phyloP scores from a whole-genome alignment of 805 yeast species.

The Novakomyces olei region DNA sequence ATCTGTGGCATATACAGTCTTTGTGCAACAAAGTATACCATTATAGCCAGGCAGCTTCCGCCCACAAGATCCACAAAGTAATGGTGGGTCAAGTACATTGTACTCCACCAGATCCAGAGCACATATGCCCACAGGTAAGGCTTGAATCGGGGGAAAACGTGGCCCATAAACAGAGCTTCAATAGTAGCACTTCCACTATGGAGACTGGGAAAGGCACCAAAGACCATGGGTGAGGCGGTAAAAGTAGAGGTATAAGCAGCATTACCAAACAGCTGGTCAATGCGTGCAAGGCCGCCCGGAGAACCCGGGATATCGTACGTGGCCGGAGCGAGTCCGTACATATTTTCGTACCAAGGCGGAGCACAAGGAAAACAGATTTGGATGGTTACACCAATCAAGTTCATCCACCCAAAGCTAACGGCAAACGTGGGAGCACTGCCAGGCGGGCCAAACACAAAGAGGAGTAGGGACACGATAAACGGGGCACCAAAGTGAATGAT shows the following conservation, averaged over 20 bases:
- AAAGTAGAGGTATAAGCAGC: conserved; percentile 70
- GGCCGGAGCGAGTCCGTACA: conserved; percentile 74
- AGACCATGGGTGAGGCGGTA: conserved; percentile 69
- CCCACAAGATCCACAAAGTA: conserved; percentile 82
- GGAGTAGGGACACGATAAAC: conserved; percentile 53
- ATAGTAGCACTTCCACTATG: conserved; percentile 89
- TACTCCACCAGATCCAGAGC: conserved; percentile 91
- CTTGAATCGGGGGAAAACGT: conserved; percentile 53
- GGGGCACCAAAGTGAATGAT: conserved; percentile 74
- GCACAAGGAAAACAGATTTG: conserved; percentile 83
- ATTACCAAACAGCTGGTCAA: conserved; percentile 55
- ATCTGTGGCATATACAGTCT: conserved; percentile 39
- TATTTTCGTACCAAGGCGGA: conserved; percentile 87
- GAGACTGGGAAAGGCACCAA: conserved; percentile 71
- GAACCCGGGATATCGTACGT: conserved; percentile 79
- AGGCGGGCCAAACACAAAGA: conserved; percentile 83
- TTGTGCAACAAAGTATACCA: conserved; percentile 47
- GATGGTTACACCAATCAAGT: conserved; percentile 58
- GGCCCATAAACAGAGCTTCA: conserved; percentile 71
- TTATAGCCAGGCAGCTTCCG: conserved; percentile 60
- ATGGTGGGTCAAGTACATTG: conserved; percentile 94
- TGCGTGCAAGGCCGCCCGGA: conserved; percentile 86
- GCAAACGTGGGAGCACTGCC: conserved; percentile 63
- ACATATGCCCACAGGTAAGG: conserved; percentile 57
- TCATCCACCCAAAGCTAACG: conserved; percentile 90